Base-by-base conservation (phyloP, 2,329 filamentous ascomycete species). In the Gnomoniopsis smithogilvyi region DNA sequence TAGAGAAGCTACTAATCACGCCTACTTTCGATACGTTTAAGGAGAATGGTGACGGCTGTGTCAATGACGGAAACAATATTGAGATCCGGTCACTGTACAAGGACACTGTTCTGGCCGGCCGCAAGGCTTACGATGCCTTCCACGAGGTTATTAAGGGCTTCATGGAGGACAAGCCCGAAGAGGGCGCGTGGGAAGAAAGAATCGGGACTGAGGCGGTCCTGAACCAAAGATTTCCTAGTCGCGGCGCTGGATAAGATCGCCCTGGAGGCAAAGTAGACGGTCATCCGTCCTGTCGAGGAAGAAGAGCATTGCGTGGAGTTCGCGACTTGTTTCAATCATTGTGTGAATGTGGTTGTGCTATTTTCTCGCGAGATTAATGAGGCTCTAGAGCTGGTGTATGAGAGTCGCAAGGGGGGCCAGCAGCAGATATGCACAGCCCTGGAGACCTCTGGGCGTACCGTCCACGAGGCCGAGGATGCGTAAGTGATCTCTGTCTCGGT, bases 61-160 rank as follows among this genome's bases (percentile, higher is more conserved):
- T 17, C 41, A n/a, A 33, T 4, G 26, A 2, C 24, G 33, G 15
- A 21, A 14, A 11, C 41, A 54, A 46, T 2, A 11, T 15, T 24
- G 21, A 47, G 38, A 26, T 54, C 24, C 41, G 12, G 3, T 21
- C 11, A 11, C 17, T 54, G n/a, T 24, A 54, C 38, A 46, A 45
- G 41, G 51, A 46, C 38, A 22, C 51, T 7, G 41, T 54, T 14
- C 51, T 19, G 11, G 38, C 21, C 24, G 51, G 24, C 7, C 51
- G 51, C 51, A 54, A 33, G 26, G 51, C 51, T 24, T 54, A 54
- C 26, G 51, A 22, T n/a, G 26, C 26, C 19, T 54, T 54, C n/a
- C 51, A 54, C 51, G 51, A 24, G 17, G 41, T 54, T 17, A n/a
- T 54, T 24, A 38, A 54, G 41, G 38, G 26, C 10, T 41, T 54